Base-by-base conservation (phyloP, 495 filamentous ascomycete genomes). In the Talaromyces ruber region DNA sequence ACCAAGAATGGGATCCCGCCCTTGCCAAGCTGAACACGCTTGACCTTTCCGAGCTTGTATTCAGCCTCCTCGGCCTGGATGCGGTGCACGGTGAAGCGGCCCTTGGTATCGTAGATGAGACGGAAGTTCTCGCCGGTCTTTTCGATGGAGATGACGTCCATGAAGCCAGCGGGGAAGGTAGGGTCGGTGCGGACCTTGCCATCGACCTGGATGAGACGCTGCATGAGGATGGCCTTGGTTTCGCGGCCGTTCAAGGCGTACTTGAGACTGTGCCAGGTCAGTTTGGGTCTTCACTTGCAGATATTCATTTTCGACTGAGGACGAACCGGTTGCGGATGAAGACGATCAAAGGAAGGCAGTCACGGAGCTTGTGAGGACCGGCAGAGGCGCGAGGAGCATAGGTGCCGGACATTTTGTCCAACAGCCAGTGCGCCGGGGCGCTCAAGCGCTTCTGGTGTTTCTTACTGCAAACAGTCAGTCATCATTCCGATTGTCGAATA, bases 1-100 rank as follows among this genome's bases (percentile, higher is more conserved):
- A 98, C 94, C 90, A 97, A 96, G 91, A 96, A 98, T 90, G 94
- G 94, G 85, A 98, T 94, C 81, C 93, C 94, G 81, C 94, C 95
- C 79, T 90, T 91, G 85, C 94, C 95, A 71, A 98, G 87, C 84
- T 98, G 95, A 50, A 98, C 94, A 68, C 92, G 85, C 90, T 97
- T 97, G 83, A 98, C 95, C 84, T 98, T 98, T 81, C 92, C 92
- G 64, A 98, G 85, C 89, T 98, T 98, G 89, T 95, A 98, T 83
- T 88, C 85, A 67, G 94, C 93, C 89, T 98, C 94, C 84, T 97
- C 95, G 64, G 87, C 81, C 71, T 93, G 90, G 83, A 98, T 97
- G 73, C 94, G 91, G 88, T 98, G 94, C 71, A 98, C 93, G 76
- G 95, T 98, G 90, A 97, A 98, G 73, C 94, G 94, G 68, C 94